Conservation (phyloP, 345 rosid species). For the Chamaenerion angustifolium region DNA sequence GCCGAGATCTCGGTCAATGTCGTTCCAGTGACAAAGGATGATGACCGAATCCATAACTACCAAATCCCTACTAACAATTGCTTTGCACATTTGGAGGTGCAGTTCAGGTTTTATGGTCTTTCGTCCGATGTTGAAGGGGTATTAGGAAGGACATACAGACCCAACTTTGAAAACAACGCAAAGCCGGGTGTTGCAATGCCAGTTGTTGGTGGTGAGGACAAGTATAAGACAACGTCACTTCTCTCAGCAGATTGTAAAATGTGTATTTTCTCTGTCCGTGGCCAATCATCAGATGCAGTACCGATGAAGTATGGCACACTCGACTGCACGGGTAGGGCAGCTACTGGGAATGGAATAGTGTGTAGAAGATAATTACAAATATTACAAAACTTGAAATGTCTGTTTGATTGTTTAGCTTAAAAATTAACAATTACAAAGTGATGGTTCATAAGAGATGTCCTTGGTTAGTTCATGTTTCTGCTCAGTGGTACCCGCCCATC, state of each 20-base stretch:
- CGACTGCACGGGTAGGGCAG: no score
- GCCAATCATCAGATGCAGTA: no score
- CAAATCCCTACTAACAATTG: conserved; percentile 42
- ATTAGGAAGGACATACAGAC: conserved; percentile 50
- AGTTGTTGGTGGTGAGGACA: conserved; percentile 40
- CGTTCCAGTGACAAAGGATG: conserved; percentile 63
- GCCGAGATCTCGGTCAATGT: conserved; percentile 47
- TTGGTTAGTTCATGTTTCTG: no score
- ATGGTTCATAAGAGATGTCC: no score
- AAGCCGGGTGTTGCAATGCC: conserved; percentile 60
- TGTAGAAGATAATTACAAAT: no score
- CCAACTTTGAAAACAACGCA: conserved; percentile 49
- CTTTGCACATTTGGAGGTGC: conserved; percentile 57
- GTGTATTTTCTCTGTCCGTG: conserved; percentile 20
- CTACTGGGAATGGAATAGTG: no score
- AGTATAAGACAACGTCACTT: conserved; percentile 38
- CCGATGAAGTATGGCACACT: no score
- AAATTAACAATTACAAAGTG: no score
- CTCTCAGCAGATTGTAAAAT: conserved; percentile 28
- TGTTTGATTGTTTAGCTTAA: no score
- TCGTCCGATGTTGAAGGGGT: conserved; percentile 54
- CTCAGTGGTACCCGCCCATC: no score
- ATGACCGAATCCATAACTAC: conserved; percentile 43
- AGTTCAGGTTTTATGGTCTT: conserved; percentile 42
- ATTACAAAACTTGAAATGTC: no score